Conservation (phyloP, 768 basidiomycete genomes). For the Suillus subaureus region DNA sequence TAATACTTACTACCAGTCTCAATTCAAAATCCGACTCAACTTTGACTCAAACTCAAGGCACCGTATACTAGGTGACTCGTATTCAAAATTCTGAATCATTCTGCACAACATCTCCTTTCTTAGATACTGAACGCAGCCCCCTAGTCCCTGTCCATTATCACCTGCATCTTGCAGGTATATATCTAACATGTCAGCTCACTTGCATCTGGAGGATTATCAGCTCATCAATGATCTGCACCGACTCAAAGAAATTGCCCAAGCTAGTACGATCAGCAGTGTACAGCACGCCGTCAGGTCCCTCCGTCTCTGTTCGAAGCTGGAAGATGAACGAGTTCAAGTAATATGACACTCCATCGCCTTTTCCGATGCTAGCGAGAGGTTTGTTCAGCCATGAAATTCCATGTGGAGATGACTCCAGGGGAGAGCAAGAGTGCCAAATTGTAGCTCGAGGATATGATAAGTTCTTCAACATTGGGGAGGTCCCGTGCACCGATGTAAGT, state of each 20-base stretch:
- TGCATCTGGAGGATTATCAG: constrained; percentile 51
- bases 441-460: constrained; percentile 96
- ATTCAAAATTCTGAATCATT: constrained; percentile 13
- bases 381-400: constrained; percentile 69
- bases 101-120: constrained; percentile 10
- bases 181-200: constrained; percentile 24
- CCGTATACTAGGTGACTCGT: constrained; percentile 10
- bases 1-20: neutral
- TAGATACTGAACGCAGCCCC: constrained; percentile 16
- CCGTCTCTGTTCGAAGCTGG: neutral
- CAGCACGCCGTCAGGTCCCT: neutral
- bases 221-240: constrained; percentile 57
- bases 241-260: constrained; percentile 57
- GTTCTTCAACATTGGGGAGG: constrained; percentile 97
- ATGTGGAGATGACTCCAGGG: constrained; percentile 28
- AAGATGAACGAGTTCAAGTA: neutral
- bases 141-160: neutral
- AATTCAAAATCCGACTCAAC: neutral
- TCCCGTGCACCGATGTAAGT: constrained; percentile 82
- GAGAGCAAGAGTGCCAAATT: constrained; percentile 54
- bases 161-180: constrained; percentile 7
- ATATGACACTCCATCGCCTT: constrained; percentile 58
- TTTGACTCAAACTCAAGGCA: neutral
- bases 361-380: constrained; percentile 94
- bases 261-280: constrained; percentile 47